phyloP scores from a whole-genome alignment of 2,329 filamentous ascomycete genomes.

The Exserohilum rostratum region DNA sequence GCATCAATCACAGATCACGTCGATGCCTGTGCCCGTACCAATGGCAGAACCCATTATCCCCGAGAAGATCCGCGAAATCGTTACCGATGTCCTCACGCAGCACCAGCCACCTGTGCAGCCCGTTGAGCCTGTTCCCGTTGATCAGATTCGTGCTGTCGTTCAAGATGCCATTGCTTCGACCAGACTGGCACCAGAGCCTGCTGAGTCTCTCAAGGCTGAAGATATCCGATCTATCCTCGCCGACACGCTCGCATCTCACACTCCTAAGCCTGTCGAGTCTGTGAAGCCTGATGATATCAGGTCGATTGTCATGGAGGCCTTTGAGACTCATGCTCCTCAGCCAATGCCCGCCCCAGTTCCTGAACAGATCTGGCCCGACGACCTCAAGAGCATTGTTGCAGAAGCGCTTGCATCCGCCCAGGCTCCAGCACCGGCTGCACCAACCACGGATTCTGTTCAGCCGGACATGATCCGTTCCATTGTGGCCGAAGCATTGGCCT shows the following conservation, averaged over 20 bases:
- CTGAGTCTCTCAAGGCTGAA: conserved; percentile 35
- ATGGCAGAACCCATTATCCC: conserved; percentile 50
- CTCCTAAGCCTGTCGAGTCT: conserved; percentile 20
- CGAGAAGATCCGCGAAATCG: conserved; percentile 71
- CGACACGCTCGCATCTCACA: conserved; percentile 28
- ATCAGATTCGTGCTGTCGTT: conserved; percentile 70
- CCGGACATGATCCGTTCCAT: conserved; percentile 44
- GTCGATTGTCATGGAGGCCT: conserved; percentile 38
- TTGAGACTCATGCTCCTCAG: conserved; percentile 37
- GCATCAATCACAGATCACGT: conserved; percentile 47
- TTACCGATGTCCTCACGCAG: conserved; percentile 67
- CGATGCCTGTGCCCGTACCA: conserved; percentile 34
- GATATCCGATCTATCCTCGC: conserved; percentile 36
- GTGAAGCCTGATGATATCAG: conserved; percentile 32
- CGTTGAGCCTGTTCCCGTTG: conserved; percentile 46
- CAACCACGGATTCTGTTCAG: conserved; percentile 35
- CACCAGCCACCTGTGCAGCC: conserved; percentile 42
- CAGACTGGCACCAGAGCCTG: conserved; percentile 33
- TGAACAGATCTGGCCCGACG: conserved; percentile 41
- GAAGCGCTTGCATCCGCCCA: conserved; percentile 37
- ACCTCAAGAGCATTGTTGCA: conserved; percentile 59
- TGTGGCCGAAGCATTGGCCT: conserved; percentile 42
- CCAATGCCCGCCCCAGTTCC: conserved; percentile 30
- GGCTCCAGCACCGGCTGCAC: conserved; percentile 22
- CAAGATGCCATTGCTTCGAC: conserved; percentile 68